Base-by-base conservation (phyloP, 1,284 basidiomycete species). In the Paramarasmius palmivorus region DNA sequence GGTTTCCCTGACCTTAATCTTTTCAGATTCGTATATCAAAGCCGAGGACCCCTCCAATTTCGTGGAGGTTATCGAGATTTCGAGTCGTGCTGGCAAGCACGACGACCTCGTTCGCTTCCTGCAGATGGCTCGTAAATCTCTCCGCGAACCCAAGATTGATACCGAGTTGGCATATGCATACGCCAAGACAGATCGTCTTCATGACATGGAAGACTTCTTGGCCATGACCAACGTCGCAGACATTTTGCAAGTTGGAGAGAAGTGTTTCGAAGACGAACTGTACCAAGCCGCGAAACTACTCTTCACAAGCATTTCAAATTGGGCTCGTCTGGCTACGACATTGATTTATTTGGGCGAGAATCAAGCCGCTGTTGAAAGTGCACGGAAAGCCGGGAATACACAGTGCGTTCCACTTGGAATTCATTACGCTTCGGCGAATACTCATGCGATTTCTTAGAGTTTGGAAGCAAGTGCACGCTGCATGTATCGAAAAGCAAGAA, bases 391-490 rank as follows among this genome's bases (percentile, higher is more conserved):
- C 17, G 97, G 97, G 29, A 99, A 99, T 70, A 99, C 97, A 9
- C 94, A 97, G 90, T 92, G 62, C 63, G 86, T 76, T 17, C 29
- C 17, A 40, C 34, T n/a, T 34, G 17, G 52, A 38, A 50, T 36
- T 29, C 14, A 19, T 23, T 19, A 10, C 19, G n/a, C 10, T 3
- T 22, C 26, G 35, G 47, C 42, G 38, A 44, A 36, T 57, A 46
- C 55, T 42, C 48, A 64, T 44, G 64, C 50, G 29, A 8, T 38
- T 47, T 15, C 34, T 3, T 57, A 92, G 90, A 73, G 97, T 99
- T n/a, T 99, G 97, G 97, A 98, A 98, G 76, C 97, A 99, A 72
- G 97, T 99, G 56, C 96, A 99, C 63, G 93, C 95, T 20, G 97
- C 97, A 38, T 99, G 97, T 75, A 87, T 99, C 53, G 95, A 97